Conservation (phyloP, 2,329 filamentous ascomycete genomes). For the Colletotrichum neosansevieriae region DNA sequence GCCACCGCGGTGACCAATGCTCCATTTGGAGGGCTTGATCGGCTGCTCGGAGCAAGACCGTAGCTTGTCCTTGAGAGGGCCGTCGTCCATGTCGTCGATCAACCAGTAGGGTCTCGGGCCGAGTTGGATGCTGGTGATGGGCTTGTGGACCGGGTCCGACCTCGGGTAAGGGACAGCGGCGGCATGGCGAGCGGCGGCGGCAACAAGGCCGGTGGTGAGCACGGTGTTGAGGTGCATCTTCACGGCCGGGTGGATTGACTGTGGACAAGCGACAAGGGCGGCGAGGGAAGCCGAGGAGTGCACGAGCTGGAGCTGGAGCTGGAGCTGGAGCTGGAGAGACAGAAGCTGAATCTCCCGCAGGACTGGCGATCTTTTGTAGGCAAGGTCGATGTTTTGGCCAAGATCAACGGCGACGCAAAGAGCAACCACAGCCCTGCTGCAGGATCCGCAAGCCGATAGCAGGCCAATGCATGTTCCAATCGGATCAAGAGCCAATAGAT, state of each 20-base stretch:
- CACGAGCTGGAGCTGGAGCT: slow-evolving; percentile 15
- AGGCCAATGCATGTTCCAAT: slow-evolving; percentile 1
- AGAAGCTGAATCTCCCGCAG: neutral
- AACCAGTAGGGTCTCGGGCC: slow-evolving; percentile 75
- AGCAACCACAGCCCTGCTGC: neutral
- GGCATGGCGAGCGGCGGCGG: slow-evolving; percentile 34
- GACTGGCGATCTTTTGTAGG: slow-evolving; percentile 30
- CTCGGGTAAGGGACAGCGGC: slow-evolving; percentile 33
- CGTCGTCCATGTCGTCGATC: slow-evolving; percentile 71
- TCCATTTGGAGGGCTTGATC: slow-evolving; percentile 65
- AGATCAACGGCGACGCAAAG: slow-evolving; percentile 10
- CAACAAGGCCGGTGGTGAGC: slow-evolving; percentile 48
- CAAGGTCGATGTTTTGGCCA: slow-evolving; percentile 5
- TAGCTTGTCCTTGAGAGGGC: slow-evolving; percentile 70
- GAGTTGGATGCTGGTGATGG: slow-evolving; percentile 65
- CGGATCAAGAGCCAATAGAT: neutral
- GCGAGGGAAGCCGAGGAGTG: neutral
- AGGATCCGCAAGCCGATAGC: slow-evolving; percentile 14
- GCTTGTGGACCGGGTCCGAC: slow-evolving; percentile 43
- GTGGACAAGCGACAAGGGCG: slow-evolving; percentile 8
- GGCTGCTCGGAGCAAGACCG: slow-evolving; percentile 66
- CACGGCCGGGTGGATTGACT: slow-evolving; percentile 7
- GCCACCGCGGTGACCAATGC: slow-evolving; percentile 71
- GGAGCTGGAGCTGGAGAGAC: slow-evolving; percentile 16
- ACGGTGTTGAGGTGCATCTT: slow-evolving; percentile 50